phyloP scores from a whole-genome alignment of 106 monocot species.

The Platanthera zijinensis region DNA sequence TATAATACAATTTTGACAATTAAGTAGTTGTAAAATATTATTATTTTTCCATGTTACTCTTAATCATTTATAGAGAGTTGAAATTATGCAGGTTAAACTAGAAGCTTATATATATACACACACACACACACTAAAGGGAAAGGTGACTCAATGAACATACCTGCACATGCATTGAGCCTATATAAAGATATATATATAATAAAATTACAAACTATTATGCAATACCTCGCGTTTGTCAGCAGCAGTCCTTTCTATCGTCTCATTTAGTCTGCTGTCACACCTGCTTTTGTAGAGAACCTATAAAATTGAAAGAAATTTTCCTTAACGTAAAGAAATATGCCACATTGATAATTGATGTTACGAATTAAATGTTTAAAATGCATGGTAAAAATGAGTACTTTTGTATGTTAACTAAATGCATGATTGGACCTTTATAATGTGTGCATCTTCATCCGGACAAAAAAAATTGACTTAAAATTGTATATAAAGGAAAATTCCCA shows the following conservation, averaged over 20 bases:
- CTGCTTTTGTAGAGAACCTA: slow-evolving; percentile 97
- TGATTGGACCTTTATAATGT: slow-evolving; percentile 4
- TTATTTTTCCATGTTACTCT: not conserved
- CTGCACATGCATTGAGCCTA: not conserved
- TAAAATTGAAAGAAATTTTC: slow-evolving; percentile 1
- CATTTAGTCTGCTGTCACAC: slow-evolving; percentile 95
- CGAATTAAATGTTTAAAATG: not conserved
- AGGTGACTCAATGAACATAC: not conserved
- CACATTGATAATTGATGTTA: not conserved
- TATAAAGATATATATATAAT: not conserved
- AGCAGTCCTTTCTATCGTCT: slow-evolving; percentile 82
- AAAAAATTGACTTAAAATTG: not conserved
- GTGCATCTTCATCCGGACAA: not conserved
- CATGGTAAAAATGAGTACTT: not conserved
- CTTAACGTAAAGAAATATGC: not conserved
- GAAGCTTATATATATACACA: too few species aligned
- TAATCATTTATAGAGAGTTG: too few species aligned
- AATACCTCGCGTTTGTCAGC: slow-evolving; percentile 86
- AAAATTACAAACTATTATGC: not conserved
- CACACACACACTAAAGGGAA: not conserved
- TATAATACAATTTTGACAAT: not conserved
- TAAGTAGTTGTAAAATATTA: not conserved
- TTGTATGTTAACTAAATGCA: not conserved
- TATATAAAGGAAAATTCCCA: not conserved
- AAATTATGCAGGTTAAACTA: too few species aligned